Conservation (phyloP, 2,329 filamentous ascomycete species). For the Aspergillus ruber region DNA sequence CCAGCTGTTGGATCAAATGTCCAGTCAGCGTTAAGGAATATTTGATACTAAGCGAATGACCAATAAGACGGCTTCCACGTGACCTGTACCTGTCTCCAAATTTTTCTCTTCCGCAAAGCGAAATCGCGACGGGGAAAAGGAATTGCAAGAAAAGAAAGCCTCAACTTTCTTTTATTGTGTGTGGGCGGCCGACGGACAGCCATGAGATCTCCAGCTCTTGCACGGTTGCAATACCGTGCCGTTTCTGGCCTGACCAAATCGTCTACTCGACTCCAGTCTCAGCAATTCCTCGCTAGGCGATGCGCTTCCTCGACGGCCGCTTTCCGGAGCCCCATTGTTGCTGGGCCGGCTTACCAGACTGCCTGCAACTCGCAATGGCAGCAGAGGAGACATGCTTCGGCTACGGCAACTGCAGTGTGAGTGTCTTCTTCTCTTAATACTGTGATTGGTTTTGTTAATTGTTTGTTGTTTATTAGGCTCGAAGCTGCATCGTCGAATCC, state of each 20-base stretch:
- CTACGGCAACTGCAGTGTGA: conserved; percentile 41
- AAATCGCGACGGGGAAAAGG: conserved; percentile 13
- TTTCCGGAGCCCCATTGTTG: conserved; percentile 24
- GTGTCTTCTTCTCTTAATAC: conserved; percentile 10
- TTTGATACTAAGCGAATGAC: background rate
- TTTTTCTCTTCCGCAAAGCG: conserved; percentile 24
- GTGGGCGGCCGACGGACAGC: conserved; percentile 22
- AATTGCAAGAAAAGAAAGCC: conserved; percentile 14
- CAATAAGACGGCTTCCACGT: conserved; percentile 16
- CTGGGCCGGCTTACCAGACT: conserved; percentile 29
- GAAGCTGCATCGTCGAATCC: conserved; percentile 55
- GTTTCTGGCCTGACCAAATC: conserved; percentile 31
- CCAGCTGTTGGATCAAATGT: too few relatives aligned
- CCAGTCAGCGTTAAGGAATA: background rate
- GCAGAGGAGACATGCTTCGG: conserved; percentile 38
- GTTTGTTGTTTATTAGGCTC: conserved; percentile 31
- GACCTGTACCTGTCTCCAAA: conserved; percentile 31
- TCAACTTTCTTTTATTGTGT: conserved; percentile 14
- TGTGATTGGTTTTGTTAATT: conserved; percentile 7
- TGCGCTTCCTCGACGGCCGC: conserved; percentile 34
- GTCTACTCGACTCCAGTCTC: conserved; percentile 27
- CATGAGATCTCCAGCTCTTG: conserved; percentile 38
- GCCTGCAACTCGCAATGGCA: conserved; percentile 35
- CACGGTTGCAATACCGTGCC: conserved; percentile 34
- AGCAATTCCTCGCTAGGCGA: conserved; percentile 31